Conservation (phyloP, 176 grass and related monocot genomes). For the Musa troglodytarum region DNA sequence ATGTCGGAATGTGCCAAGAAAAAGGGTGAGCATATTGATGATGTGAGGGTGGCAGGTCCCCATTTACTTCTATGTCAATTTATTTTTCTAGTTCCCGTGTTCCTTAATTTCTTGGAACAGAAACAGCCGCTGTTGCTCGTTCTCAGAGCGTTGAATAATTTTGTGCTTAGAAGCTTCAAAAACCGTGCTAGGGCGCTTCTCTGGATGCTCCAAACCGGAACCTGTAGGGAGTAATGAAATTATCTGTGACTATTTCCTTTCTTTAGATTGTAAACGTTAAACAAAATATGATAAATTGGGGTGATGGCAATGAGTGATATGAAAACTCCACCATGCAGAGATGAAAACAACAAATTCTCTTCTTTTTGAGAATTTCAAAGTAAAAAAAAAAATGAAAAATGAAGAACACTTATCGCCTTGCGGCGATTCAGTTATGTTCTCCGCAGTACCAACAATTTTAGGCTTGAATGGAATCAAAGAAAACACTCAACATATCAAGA, state of each 20-base stretch:
- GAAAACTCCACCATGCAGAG: too few species aligned
- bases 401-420: too few species aligned
- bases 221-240: background rate
- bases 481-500: too few species aligned
- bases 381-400: too few species aligned
- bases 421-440: too few species aligned
- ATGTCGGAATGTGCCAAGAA: background rate
- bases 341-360: too few species aligned
- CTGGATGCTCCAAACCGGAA: background rate
- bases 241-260: background rate
- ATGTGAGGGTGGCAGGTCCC: background rate
- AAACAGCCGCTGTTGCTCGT: background rate
- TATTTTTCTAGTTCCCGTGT: conserved; percentile 10
- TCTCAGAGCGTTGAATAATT: background rate
- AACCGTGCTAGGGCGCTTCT: background rate
- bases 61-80: background rate
- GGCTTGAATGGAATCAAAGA: too few species aligned
- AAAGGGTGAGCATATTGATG: background rate
- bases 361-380: too few species aligned
- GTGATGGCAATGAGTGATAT: too few species aligned
- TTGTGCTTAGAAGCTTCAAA: background rate
- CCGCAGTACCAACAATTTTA: too few species aligned
- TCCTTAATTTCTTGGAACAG: background rate
- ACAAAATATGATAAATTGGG: too few species aligned
- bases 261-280: too few species aligned